Conservation (phyloP, 2,329 filamentous ascomycete genomes). For the Neoarthrinium moseri region DNA sequence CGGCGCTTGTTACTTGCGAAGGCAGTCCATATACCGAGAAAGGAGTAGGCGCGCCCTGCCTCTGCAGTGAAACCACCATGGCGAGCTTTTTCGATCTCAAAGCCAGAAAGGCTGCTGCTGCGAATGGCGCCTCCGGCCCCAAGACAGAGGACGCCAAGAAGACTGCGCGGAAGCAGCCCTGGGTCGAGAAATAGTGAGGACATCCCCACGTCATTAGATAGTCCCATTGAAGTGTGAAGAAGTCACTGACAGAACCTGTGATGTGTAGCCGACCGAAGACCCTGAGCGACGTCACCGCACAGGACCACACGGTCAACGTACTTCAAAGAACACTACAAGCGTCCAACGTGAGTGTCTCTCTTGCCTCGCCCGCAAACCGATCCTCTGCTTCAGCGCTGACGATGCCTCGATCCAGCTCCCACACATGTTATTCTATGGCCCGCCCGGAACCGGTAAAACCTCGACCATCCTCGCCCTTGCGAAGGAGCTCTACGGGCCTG, state of each 20-base stretch:
- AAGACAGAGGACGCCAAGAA: conserved; percentile 67
- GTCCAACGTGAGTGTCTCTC: conserved; percentile 71
- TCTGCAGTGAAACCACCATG: too few relatives aligned
- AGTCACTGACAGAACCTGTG: conserved; percentile 24
- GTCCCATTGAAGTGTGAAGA: not conserved
- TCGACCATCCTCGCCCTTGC: conserved; percentile 95
- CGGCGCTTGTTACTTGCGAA: too few relatives aligned
- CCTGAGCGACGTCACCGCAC: conserved; percentile 90
- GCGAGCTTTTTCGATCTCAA: conserved; percentile 95
- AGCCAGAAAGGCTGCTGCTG: conserved; percentile 74
- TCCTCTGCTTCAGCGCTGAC: conserved; percentile 9
- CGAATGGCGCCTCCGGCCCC: conserved; percentile 58
- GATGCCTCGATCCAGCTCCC: conserved; percentile 61
- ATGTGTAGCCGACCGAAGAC: conserved; percentile 79
- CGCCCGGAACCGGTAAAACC: conserved; percentile 96
- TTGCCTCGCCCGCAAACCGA: not conserved
- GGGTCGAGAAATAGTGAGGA: conserved; percentile 97
- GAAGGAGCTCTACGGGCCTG: conserved; percentile 95
- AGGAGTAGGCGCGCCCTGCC: too few relatives aligned
- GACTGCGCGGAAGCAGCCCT: conserved; percentile 73
- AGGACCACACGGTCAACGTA: conserved; percentile 94
- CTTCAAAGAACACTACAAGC: conserved; percentile 91
- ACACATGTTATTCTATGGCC: conserved; percentile 99
- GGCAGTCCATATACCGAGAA: too few relatives aligned
- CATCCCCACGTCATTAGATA: not conserved